Evolutionary conservation across 805 yeast genomes (phyloP), one percentile per base, ranked within the genome.

Genomic region (Starmera amethionina): DNA sequence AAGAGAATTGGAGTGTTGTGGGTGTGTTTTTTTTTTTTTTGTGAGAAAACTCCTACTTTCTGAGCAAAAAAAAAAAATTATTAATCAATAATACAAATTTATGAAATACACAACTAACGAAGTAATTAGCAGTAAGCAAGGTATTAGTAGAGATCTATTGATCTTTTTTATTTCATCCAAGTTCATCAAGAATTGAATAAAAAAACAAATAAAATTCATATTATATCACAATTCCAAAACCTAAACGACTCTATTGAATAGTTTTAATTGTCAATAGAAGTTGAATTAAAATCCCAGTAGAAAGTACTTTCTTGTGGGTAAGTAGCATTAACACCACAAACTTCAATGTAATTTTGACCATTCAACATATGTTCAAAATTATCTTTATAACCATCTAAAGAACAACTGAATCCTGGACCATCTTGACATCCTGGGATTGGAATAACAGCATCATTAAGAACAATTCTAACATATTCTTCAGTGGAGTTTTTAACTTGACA

Each of bases 341-440:
- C 62, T 18, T 50, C 43, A 32, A 45, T 49, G 45, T 56, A 66
- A 34, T 52, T 49, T 14, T 51, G 42, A 39, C 59, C 60, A 4
- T 48, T 46, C 40, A 63, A 40, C 48, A 63, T 59, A 16, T 44
- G 40, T 28, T 53, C 55, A 36, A 65, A 54, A 41, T 58, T 58
- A 6, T 52, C 40, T 46, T 55, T 54, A 47, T 55, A 69, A 39
- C 56, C 56, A 27, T 50, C 56, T 40, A 62, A 54, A 43, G 64
- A 60, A 54, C 79, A 66, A 32, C 71, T 61, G 52, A 64, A 72
- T 2, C 77, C 78, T 9, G 81, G 81, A 4, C 82, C 82, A 34
- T 60, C 54, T 34, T 64, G 60, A 52, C 80, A 74, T 31, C 53
- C 49, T 18, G 66, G 65, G 30, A 72, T 51, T 27, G 80, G 79